Evolutionary conservation across 148 eudicot species (phyloP), one percentile per base, ranked within the genome.

Genomic region (Rhododendron simsii): DNA sequence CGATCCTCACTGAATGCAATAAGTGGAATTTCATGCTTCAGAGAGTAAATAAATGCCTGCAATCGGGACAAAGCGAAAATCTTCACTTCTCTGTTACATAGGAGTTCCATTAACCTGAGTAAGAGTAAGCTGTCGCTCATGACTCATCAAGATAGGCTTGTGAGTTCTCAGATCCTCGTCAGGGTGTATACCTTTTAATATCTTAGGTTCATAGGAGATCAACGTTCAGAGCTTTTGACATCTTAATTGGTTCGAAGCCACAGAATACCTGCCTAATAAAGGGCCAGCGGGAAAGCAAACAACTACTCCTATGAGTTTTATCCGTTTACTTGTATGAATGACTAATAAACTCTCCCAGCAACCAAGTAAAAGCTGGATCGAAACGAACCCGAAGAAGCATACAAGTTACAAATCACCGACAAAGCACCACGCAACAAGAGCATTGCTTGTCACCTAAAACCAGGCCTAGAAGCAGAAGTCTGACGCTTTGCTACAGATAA

Each of bases 1-100:
- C 93, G 94, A 86, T 95, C 95, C 75, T 92, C 91, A 81, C 94
- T 90, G 87, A 93, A 96, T 28, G 98, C 99, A 88, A 95, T 92
- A 61, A 95, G 93, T 87, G 99, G 99, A 84, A 95, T 75, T 86
- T 91, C 88, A 85, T 92, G 89, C 91, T 93, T 90, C 89, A 84
- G 81, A 61, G 99, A 95, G 90, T 96, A 96, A 33, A 88, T 79
- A 86, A 93, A 93, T 83, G 91, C 99, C 98, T 96, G 93, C 81
- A 91, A 84, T n/a, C 39, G 2, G 86, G 57, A 86, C 9, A 87
- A 71, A 53, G 67, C 30, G 18, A 75, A 79, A 12, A 81, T 16
- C 16, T 39, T 55, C 55, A 73, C 63, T 51, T 80, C 57, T 79
- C 23, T 30, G 57, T n/a, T 23, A 47, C 23, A 41, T 23, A 45